A percentile compares a stretch with the other conserved stretches of the same genome.
These are phyloP conservation scores for Aristolochia contorta DNA, from an alignment of 164 flowering plant genomes.

Conservation along the genomic window DNA sequence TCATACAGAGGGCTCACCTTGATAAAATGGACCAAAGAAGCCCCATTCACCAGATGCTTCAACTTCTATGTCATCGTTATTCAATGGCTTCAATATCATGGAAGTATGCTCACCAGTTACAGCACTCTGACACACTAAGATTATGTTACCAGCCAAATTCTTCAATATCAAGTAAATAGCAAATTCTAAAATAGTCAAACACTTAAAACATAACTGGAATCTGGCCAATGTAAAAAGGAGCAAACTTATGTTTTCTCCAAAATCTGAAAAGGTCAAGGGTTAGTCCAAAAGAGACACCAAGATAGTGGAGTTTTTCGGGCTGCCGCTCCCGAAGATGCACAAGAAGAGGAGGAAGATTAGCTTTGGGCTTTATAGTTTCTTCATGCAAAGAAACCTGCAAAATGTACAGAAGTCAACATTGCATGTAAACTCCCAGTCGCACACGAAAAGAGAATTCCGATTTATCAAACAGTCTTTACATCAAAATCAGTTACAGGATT, in stretches of 20 bases:
- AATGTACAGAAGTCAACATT: not conserved
- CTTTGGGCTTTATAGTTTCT: conserved; percentile 71
- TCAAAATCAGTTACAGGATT: no score
- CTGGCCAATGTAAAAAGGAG: conserved; percentile 81
- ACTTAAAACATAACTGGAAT: conserved; percentile 43
- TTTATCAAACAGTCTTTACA: no score
- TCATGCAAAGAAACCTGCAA: conserved; percentile 75
- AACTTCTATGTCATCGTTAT: conserved; percentile 63
- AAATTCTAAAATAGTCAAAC: not conserved
- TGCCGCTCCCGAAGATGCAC: conserved; percentile 74
- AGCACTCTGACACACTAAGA: conserved; percentile 42
- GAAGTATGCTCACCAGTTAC: conserved; percentile 97
- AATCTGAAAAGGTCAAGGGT: conserved; percentile 80
- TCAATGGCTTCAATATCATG: conserved; percentile 79
- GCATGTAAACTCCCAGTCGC: no score
- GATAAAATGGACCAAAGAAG: conserved; percentile 63
- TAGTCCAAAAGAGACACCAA: conserved; percentile 98
- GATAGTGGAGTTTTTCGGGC: conserved; percentile 85
- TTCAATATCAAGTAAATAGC: not conserved
- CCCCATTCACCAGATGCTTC: conserved; percentile 54
- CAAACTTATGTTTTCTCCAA: conserved; percentile 85
- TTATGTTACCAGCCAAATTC: not conserved
- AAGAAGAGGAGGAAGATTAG: conserved; percentile 75
- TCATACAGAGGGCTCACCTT: conserved; percentile 31
- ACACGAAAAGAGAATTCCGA: no score